These are phyloP conservation scores for Teratosphaeria nubilosa DNA, from an alignment of 2,329 filamentous ascomycete genomes.

Conservation along the genomic window DNA sequence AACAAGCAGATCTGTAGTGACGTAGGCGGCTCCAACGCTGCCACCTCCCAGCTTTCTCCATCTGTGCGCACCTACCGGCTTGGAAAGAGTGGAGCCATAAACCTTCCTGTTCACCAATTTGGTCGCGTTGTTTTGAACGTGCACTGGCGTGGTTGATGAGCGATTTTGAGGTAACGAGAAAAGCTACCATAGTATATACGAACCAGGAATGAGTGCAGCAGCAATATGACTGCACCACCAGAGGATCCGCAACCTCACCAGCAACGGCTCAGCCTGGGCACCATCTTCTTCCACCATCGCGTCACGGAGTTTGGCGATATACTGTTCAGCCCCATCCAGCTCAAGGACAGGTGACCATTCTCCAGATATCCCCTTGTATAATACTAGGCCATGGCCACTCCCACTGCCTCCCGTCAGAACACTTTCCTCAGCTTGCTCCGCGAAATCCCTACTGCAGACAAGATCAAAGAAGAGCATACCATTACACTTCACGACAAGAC, in stretches of 20 bases:
- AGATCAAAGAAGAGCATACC: constrained; percentile 41
- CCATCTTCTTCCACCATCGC: background rate
- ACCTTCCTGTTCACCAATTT: background rate
- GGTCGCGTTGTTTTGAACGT: background rate
- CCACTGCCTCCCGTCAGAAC: constrained; percentile 5
- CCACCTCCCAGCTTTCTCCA: constrained; percentile 1
- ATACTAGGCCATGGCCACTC: constrained; percentile 13
- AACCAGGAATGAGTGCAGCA: background rate
- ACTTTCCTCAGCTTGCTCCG: constrained; percentile 15
- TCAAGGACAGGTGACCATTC: constrained; percentile 3
- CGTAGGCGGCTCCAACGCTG: background rate
- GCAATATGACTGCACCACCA: background rate
- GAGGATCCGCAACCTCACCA: background rate
- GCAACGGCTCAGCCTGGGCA: constrained; percentile 2
- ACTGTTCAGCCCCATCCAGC: constrained; percentile 2
- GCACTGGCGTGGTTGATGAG: background rate
- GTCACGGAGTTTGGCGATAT: background rate
- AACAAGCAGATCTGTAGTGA: background rate
- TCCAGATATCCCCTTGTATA: background rate
- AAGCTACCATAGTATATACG: background rate
- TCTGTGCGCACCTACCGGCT: background rate
- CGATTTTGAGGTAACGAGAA: background rate
- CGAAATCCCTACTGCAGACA: constrained; percentile 11
- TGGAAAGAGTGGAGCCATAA: background rate
- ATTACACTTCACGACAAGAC: constrained; percentile 56